Percentiles rank a stretch among this genome's conserved stretches.
Evolutionary conservation across 805 yeast species (phyloP).

Genomic region (Wickerhamomyces queroliae): DNA sequence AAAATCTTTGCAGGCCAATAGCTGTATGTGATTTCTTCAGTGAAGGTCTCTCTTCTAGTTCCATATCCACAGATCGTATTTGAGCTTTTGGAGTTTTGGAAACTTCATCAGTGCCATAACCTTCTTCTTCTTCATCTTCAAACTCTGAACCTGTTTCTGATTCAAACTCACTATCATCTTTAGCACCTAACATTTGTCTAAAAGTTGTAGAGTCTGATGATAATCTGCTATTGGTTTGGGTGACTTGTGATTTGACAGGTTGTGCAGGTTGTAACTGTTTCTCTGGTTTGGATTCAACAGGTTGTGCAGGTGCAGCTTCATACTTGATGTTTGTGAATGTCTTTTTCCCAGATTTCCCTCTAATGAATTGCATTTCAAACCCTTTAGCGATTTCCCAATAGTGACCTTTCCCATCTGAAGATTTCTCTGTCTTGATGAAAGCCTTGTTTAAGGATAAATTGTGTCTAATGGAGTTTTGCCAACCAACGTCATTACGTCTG

Average conservation of each 20-base stretch:
- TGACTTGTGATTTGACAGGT: not conserved
- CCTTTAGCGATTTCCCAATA: conserved; percentile 91
- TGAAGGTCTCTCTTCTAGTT: conserved; percentile 7
- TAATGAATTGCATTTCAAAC: conserved; percentile 72
- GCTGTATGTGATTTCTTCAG: conserved; percentile 23
- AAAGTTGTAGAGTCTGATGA: conserved; percentile 5
- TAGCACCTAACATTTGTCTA: not conserved
- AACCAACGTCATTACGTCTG: conserved; percentile 80
- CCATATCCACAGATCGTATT: conserved; percentile 13
- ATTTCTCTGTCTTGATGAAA: conserved; percentile 83
- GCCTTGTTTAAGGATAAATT: conserved; percentile 91
- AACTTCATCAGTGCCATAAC: conserved; percentile 7
- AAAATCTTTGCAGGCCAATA: conserved; percentile 21
- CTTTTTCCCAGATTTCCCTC: conserved; percentile 45
- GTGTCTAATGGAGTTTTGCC: conserved; percentile 98
- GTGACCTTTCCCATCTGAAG: conserved; percentile 82
- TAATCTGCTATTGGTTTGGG: not conserved
- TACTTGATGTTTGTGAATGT: conserved; percentile 5
- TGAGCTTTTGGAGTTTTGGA: conserved; percentile 20
- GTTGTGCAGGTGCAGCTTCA: conserved; percentile 4
- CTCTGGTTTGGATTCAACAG: conserved; percentile 2
- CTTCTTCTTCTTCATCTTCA: conserved; percentile 13
- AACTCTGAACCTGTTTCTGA: too few species aligned
- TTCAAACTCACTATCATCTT: conserved; percentile 1
- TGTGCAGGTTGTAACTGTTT: conserved; percentile 3